Base-by-base conservation (phyloP, 208 protist species). In the Trypanosoma rangeli region DNA sequence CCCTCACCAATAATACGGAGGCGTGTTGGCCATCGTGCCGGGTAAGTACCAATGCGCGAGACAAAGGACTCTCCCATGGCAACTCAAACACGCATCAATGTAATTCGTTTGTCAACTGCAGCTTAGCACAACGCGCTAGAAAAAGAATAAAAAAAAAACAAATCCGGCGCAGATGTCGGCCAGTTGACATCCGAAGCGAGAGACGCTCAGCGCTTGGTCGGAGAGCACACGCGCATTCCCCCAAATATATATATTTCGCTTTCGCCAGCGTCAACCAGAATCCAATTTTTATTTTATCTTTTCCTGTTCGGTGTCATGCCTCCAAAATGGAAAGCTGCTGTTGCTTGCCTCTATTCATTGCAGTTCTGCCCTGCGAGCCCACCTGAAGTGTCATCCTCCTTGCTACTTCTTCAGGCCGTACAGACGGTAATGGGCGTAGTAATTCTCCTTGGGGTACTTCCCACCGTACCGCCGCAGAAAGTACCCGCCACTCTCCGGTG, bases 401-500 rank as follows among this genome's bases (percentile, higher is more conserved):
- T 53, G 76, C 63, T 86, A 35, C 55, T 61, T 28, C 52, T 70
- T 73, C 26, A 86, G 58, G 20, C 80, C 89, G 78, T 90, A 61
- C 67, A 86, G 76, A 22, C 84, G 84, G 61, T 92, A 94, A 54
- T 90, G 69, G 57, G 69, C 68, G 76, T 92, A 94, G 59, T 85
- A 83, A 39, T 75, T 80, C 56, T 89, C 84, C 24, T 72, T 69
- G 20, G 76, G 70, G 67, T 76, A 90, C 4, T 72, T 61, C 18
- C 89, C 86, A 15, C 89, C 84, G 63, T 94, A 94, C 24, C 89
- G 82, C 42, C 80, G 70, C 20, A 94, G 79, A 9, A 93, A 67
- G 65, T 93, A 94, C 42, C 80, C 83, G 7, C 67, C 77, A 35
- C 77, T 76, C 39, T 70, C 79, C 15, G 67, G 29, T 15, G 67